Conservation (phyloP, 1,284 basidiomycete genomes). For the Sporisorium graminicola region DNA sequence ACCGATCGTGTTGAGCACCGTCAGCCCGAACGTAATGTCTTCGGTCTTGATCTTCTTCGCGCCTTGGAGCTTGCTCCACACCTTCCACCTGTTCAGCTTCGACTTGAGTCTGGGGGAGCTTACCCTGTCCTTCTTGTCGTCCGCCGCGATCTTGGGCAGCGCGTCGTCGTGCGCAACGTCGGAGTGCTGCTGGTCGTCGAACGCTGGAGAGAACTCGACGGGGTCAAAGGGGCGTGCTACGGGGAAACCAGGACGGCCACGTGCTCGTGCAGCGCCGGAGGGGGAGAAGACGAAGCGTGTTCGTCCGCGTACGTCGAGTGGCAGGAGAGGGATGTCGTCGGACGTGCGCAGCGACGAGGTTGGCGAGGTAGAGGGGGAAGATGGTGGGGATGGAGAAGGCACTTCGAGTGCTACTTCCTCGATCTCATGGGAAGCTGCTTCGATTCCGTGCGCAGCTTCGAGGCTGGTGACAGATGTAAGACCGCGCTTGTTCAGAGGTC, state of each 20-base stretch:
- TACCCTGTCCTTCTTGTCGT: neutral
- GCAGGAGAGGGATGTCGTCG: neutral
- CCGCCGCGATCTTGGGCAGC: neutral
- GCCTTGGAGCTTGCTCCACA: neutral
- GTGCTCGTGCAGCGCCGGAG: neutral
- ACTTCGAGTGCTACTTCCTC: neutral
- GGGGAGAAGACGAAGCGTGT: neutral
- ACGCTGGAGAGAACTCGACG: neutral
- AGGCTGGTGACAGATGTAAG: neutral
- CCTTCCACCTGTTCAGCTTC: neutral
- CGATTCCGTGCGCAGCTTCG: constrained; percentile 1
- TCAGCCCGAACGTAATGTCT: constrained; percentile 34
- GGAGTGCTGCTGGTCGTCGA: neutral
- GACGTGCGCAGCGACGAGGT: neutral
- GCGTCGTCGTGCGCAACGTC: too few relatives aligned
- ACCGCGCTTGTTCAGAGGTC: constrained; percentile 9
- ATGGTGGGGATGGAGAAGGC: neutral
- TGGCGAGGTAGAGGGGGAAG: neutral
- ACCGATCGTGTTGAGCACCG: constrained; percentile 40
- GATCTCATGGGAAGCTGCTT: neutral
- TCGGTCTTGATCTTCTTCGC: constrained; percentile 13
- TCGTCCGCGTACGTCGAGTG: neutral
- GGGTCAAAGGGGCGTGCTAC: neutral
- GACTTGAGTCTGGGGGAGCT: neutral
- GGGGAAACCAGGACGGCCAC: neutral